Evolutionary conservation across 2,329 filamentous ascomycete genomes (phyloP), one percentile per base, ranked within the genome.

Genomic region (Truncatella angustata): DNA sequence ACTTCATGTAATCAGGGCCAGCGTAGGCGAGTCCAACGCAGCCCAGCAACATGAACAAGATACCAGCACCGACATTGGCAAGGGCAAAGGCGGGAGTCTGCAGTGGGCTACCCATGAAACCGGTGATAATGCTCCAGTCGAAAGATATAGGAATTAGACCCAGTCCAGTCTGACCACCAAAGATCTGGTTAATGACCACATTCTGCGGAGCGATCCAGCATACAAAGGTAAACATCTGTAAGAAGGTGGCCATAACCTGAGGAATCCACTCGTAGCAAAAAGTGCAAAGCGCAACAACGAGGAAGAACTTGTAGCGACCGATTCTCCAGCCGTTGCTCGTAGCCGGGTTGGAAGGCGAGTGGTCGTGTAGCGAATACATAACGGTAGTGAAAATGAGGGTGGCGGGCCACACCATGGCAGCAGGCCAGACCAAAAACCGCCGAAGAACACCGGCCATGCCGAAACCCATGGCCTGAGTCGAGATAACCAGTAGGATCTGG

Each of bases 331-430:
- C 82, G 48, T 78, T 78, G 24, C 73, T 72, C 55, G 72, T 70
- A 2, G 68, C 59, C 2, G 83, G 79, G 55, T 84, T 76, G 0
- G 79, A 74, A 23, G 70, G 65, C 11, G 73, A 73, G 58, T 80
- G 78, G 58, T 88, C 84, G 63, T 89, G 85, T 36, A 89, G 73
- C 2, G 84, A 80, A 60, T 84, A 79, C 64, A 87, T 85, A 30
- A 88, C 74, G 2, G 82, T 75, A 36, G 79, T 76, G 61, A 84
- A 87, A 61, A 85, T 80, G 30, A 77, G 70, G 24, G 79, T 76
- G 20, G 77, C 73, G 1, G 83, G 83, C 82, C 83, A 86, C 48
- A 86, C 80, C 82, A 86, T 86, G 49, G 81, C 76, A 2, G 83
- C 81, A 1, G 81, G 84, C 67, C 73, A 80, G 23, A 83, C 76